phyloP scores from a whole-genome alignment of 2,329 filamentous ascomycete species.

The Calonectria pseudoreteaudii region DNA sequence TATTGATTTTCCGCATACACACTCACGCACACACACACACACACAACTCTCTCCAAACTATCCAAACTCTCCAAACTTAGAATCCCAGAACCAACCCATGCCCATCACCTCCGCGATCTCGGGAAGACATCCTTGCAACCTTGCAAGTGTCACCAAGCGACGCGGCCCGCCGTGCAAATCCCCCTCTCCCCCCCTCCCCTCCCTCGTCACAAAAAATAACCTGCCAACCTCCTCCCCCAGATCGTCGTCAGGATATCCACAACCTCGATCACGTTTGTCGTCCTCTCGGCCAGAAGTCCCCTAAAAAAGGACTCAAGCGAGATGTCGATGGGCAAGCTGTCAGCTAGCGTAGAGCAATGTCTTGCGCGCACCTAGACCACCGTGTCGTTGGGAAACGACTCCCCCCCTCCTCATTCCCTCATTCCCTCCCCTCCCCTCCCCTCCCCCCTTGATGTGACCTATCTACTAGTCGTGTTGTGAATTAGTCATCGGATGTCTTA shows the following conservation, averaged over 20 bases:
- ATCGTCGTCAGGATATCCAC: background rate
- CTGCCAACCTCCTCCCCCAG: background rate
- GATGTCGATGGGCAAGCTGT: constrained; percentile 3
- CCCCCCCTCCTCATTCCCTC: background rate
- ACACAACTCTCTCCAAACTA: background rate
- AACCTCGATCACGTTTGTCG: background rate
- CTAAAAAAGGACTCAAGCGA: constrained; percentile 4
- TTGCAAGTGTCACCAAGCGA: background rate
- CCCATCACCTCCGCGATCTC: constrained; percentile 2
- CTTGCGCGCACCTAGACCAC: background rate
- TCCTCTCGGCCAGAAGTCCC: background rate
- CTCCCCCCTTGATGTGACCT: background rate
- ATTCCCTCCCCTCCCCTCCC: too few relatives aligned
- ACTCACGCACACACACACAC: background rate
- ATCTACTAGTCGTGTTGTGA: background rate
- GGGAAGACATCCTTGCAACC: constrained; percentile 5
- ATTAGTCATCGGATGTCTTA: constrained; percentile 3
- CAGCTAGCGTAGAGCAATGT: background rate
- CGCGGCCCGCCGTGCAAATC: background rate
- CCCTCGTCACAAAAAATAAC: background rate
- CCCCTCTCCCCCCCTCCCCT: background rate
- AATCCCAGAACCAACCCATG: background rate
- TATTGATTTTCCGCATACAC: background rate
- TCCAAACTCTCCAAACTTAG: background rate
- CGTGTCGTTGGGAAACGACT: background rate